Base-by-base conservation (phyloP, 192 early-diverging fungal genomes). In the Phycomyces blakesleeanus region DNA sequence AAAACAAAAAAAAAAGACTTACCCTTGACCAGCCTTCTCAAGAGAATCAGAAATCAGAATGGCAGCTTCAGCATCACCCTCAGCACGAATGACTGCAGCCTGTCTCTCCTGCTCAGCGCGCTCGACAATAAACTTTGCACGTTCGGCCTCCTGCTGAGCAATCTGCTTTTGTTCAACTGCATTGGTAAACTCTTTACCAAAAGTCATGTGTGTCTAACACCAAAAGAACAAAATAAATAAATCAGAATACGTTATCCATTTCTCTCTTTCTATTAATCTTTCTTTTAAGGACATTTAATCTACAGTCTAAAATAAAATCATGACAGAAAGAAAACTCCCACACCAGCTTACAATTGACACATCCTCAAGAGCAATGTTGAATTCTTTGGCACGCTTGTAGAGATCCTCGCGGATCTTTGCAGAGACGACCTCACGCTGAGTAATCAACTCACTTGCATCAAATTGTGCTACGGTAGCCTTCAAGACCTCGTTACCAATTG, bases 391-490 rank as follows among this genome's bases (percentile, higher is more conserved):
- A 57, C 97, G 86, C 76, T 93, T 89, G 29, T 91, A 81, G 55
- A 99, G 84, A 59, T 98, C 95, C 61, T 94, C 92, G 44, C 93
- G 84, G 59, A 99, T 98, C 58, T 90, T 83, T 58, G 87, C 85
- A 16, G 95, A 98, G 9, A 98, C 86, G 34, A 92, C 73, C 61
- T 98, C 97, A 75, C 97, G 90, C 83, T 99, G 97, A 8, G 97
- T 99, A 69, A 99, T 99, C 25, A 99, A 81, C 74, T 99, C 97
- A 56, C 88, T 83, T 58, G 97, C 95, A 76, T 97, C 94, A 79
- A 97, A 99, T 79, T 99, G 97, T n/a, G 97, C 97, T n/a, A 99
- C 95, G 50, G 95, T 88, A 54, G 90, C 83, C 87, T 99, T 99
- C 68, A 99, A 85, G 41, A 99, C 95, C 79, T 99, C 97, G 83